Base-by-base conservation (phyloP, 306 rosid genomes). In the Albizia julibrissin region DNA sequence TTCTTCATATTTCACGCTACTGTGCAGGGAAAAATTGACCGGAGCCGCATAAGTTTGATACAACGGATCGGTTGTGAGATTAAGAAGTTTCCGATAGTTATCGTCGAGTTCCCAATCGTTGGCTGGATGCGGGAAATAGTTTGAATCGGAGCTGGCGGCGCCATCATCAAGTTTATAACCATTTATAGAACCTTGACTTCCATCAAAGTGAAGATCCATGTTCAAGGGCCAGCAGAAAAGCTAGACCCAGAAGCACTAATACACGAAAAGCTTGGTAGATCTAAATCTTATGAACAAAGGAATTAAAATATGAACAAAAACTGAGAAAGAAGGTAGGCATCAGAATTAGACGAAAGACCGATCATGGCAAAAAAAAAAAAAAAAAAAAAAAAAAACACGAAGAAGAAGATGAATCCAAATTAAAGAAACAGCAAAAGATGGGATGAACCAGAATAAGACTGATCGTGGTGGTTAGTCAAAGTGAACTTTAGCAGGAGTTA, bases 181-280 rank as follows among this genome's bases (percentile, higher is more conserved):
- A 13, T 70, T 70, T 10, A 2, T 33, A 46, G 69, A 84, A 54
- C 62, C 22, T 11, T 39, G 31, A 10, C 74, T 21, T 84, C 2
- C 56, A 3, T 65, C 50, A 49, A 61, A 80, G 43, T 78, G 84
- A 89, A 90, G 85, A 80, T 84, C 84, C 87, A 84, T 84, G 1
- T 9, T 49, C 18, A 59, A 50, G 65, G 54, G 44, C 19, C 22
- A 33, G n/a, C 10, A 12, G 33, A 15, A 6, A 54, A 52, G n/a
- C 16, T n/a, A 52, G 47, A 74, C 49, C 21, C 66, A 52, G 79
- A 62, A 56, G 50, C 4, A 43, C 77, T 8, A 2, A 44, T n/a
- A 77, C 14, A 8, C 5, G 27, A 31, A 73, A 47, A 8, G 29
- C 42, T 72, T 16, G 15, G 49, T 52, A 34, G 67, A 74, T 74